phyloP scores from a whole-genome alignment of 1,284 basidiomycete species.

The Microbotryomycetes sp. region DNA sequence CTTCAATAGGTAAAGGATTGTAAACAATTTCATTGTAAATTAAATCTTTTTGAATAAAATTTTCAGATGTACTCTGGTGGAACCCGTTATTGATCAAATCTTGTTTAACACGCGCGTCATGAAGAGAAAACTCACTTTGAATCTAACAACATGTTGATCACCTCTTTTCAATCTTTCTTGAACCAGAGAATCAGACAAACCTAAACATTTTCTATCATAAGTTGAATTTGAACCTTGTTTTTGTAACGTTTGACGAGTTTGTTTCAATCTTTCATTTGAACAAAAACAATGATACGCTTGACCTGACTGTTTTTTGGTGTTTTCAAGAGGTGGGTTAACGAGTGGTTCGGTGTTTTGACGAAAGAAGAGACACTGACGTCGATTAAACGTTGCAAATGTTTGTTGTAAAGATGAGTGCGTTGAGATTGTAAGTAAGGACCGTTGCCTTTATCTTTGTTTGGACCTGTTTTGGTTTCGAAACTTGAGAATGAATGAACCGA shows the following conservation, averaged over 20 bases:
- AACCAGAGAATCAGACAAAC: slow-evolving; percentile 78
- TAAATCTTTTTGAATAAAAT: slow-evolving; percentile 50
- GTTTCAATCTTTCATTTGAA: slow-evolving; percentile 58
- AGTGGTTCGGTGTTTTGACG: background rate
- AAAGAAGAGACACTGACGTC: slow-evolving; percentile 60
- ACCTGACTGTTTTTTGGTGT: slow-evolving; percentile 45
- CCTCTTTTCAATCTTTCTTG: slow-evolving; percentile 64
- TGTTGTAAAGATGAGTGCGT: slow-evolving; percentile 72
- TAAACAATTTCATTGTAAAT: slow-evolving; percentile 71
- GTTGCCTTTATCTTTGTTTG: slow-evolving; percentile 63
- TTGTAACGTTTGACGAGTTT: slow-evolving; percentile 61
- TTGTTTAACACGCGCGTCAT: too few relatives aligned
- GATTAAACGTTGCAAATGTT: slow-evolving; percentile 65
- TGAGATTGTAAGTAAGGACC: slow-evolving; percentile 84
- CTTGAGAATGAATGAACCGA: slow-evolving; percentile 5
- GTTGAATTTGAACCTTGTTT: slow-evolving; percentile 64
- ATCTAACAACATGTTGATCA: slow-evolving; percentile 71
- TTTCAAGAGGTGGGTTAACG: background rate
- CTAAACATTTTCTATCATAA: slow-evolving; percentile 79
- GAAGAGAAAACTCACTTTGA: slow-evolving; percentile 53
- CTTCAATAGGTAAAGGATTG: slow-evolving; percentile 53
- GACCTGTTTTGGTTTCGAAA: slow-evolving; percentile 52
- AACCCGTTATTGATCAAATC: background rate
- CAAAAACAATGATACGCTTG: slow-evolving; percentile 96
- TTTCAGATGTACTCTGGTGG: slow-evolving; percentile 15